Percentiles rank a stretch among this genome's conserved stretches.
Conservation (phyloP, 345 rosid genomes). For the Euclidium syriacum region DNA sequence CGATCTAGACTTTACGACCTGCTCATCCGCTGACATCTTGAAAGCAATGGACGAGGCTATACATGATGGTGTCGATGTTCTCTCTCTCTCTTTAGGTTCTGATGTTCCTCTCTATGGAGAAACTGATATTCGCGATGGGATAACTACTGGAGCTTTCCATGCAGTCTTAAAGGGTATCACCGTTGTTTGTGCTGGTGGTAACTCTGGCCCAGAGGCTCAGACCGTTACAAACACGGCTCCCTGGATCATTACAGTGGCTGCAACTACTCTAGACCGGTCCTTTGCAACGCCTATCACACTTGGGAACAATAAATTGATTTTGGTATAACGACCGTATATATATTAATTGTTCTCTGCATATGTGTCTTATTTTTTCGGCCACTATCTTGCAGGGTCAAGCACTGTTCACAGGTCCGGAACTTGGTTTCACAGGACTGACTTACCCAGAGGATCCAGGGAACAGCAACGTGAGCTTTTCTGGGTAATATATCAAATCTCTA, state of each 20-base stretch:
- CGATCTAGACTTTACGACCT: background rate
- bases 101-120: slow-evolving; percentile 24
- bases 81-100: slow-evolving; percentile 41
- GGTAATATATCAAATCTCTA: slow-evolving; percentile 4
- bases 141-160: slow-evolving; percentile 41
- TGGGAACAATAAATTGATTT: slow-evolving; percentile 27
- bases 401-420: slow-evolving; percentile 29
- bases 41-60: slow-evolving; percentile 55
- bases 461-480: slow-evolving; percentile 12
- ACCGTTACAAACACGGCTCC: slow-evolving; percentile 45
- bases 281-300: slow-evolving; percentile 36
- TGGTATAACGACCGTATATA: slow-evolving; percentile 24
- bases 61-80: slow-evolving; percentile 47
- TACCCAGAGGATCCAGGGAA: slow-evolving; percentile 34
- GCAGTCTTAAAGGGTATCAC: slow-evolving; percentile 40
- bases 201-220: slow-evolving; percentile 35
- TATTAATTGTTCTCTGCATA: background rate
- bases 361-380: background rate
- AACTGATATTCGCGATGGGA: slow-evolving; percentile 29
- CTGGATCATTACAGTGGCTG: slow-evolving; percentile 48
- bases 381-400: slow-evolving; percentile 29
- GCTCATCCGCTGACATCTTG: slow-evolving; percentile 40
- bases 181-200: slow-evolving; percentile 37
- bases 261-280: slow-evolving; percentile 47
- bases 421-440: slow-evolving; percentile 33